A percentile compares a stretch with the other conserved stretches of the same genome.
phyloP scores from a whole-genome alignment of 768 basidiomycete species.

The Sarcomyxa edulis region DNA sequence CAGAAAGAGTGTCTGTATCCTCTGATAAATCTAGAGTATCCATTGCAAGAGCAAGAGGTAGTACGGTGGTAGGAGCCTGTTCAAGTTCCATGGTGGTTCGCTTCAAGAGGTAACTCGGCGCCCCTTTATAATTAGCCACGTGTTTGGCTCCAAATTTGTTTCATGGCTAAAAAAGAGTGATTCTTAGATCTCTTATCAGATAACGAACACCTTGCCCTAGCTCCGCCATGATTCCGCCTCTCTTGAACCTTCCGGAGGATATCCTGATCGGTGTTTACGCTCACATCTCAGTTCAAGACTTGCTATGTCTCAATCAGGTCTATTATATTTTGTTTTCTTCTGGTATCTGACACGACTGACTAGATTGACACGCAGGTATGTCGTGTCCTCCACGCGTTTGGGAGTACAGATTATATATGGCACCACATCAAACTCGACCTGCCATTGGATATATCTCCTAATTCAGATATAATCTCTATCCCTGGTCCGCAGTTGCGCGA shows the following conservation, averaged over 20 bases:
- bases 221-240: slow-evolving; percentile 7
- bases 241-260: slow-evolving; percentile 37
- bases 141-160: no score
- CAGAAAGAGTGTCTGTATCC: slow-evolving; percentile 64
- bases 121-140: no score
- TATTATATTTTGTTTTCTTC: slow-evolving; percentile 1
- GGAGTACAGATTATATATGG: slow-evolving; percentile 50
- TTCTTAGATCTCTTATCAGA: no score
- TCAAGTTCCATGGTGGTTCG: no score
- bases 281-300: slow-evolving; percentile 29
- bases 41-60: no score
- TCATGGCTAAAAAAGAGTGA: no score
- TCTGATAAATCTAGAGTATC: no score
- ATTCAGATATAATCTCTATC: slow-evolving; percentile 25
- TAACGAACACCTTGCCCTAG: no score
- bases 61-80: no score
- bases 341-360: slow-evolving; percentile 3
- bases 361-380: slow-evolving; percentile 41
- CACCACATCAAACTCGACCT: slow-evolving; percentile 42
- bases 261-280: slow-evolving; percentile 33
- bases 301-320: slow-evolving; percentile 48
- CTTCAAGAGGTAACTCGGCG: no score
- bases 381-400: slow-evolving; percentile 53
- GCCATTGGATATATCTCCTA: slow-evolving; percentile 38
- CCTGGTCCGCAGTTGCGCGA: slow-evolving; percentile 34